Base-by-base conservation (phyloP, 257 asterid genomes). In the Lycium ferocissimum region DNA sequence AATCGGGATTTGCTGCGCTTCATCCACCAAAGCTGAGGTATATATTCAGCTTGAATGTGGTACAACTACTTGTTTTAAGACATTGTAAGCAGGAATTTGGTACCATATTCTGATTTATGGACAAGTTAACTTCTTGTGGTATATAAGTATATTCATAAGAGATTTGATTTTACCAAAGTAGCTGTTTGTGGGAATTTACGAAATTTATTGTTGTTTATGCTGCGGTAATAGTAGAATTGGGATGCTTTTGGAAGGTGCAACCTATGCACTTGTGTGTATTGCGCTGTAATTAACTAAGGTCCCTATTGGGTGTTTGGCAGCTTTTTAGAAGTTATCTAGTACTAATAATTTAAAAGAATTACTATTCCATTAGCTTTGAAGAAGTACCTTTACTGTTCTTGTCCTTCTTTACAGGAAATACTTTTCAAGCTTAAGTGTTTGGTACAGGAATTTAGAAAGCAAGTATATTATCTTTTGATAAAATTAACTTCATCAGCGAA, bases 21-120 rank as follows among this genome's bases (percentile, higher is more conserved):
- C 82, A 78, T 78, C 82, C 33, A 53, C 65, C 66, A 57, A 2
- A 78, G 49, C 9, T 26, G 33, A 53, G 65, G 82, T 53, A 53
- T 53, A 78, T 78, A 33, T 53, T 26, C 38, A 0, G 49, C 65
- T 78, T 33, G 82, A 33, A 8, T 15, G 26, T 53, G 66, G 49
- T 26, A 17, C 49, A 4, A 33, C 65, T 54, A 14, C n/a, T 14
- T 15, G 4, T 26, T 78, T 75, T 53, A 53, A 78, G 82, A 53
- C 14, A 53, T 35, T 53, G 49, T 5, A 26, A 76, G 82, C 47
- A 14, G 47, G 82, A 51, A 76, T 22, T 22, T 51, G 61, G 59
- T 51, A 51, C 47, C 22, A 51, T 53, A 26, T 47, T 73, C 82
- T 76, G 22, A 8, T 76, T 51, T 76, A 6, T 76, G 82, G 40